Evolutionary conservation across 164 flowering plant genomes (phyloP).

Genomic region (Vitis rupestris): DNA sequence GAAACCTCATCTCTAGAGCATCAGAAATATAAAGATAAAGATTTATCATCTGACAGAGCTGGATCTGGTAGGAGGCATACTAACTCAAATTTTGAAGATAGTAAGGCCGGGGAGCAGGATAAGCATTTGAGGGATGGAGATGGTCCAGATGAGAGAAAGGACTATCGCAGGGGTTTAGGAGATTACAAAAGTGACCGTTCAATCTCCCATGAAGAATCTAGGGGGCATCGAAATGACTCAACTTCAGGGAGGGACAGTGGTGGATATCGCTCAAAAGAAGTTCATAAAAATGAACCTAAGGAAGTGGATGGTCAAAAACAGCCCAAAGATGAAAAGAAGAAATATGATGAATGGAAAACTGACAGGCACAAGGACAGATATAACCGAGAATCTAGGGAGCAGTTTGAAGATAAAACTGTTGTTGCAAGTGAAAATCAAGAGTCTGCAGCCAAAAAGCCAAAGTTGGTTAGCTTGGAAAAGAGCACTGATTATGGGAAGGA

Average conservation of each 20-base stretch:
- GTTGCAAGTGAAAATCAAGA: constrained; percentile 30
- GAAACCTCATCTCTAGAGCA: constrained; percentile 28
- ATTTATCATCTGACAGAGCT: constrained; percentile 29
- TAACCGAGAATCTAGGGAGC: constrained; percentile 27
- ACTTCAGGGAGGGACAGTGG: constrained; percentile 30
- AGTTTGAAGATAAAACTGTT: constrained; percentile 26
- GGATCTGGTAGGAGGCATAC: constrained; percentile 39
- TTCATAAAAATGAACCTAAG: constrained; percentile 30
- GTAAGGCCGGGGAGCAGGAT: constrained; percentile 28
- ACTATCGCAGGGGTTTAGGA: constrained; percentile 33
- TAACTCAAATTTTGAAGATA: constrained; percentile 26
- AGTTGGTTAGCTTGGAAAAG: constrained; percentile 28
- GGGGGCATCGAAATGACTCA: constrained; percentile 32
- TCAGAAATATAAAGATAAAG: constrained; percentile 34
- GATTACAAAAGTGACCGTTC: constrained; percentile 40
- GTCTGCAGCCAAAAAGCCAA: constrained; percentile 48
- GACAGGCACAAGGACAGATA: constrained; percentile 29
- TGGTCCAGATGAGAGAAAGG: constrained; percentile 47
- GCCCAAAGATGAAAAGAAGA: constrained; percentile 38
- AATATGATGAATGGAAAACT: constrained; percentile 32
- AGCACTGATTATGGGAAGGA: constrained; percentile 25
- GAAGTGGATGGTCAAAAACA: constrained; percentile 36
- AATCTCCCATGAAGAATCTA: constrained; percentile 33
- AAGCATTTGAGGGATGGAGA: constrained; percentile 31
- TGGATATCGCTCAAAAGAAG: constrained; percentile 32